Base-by-base conservation (phyloP, 2,329 filamentous ascomycete species). In the Sporothrix pseudoabietina region DNA sequence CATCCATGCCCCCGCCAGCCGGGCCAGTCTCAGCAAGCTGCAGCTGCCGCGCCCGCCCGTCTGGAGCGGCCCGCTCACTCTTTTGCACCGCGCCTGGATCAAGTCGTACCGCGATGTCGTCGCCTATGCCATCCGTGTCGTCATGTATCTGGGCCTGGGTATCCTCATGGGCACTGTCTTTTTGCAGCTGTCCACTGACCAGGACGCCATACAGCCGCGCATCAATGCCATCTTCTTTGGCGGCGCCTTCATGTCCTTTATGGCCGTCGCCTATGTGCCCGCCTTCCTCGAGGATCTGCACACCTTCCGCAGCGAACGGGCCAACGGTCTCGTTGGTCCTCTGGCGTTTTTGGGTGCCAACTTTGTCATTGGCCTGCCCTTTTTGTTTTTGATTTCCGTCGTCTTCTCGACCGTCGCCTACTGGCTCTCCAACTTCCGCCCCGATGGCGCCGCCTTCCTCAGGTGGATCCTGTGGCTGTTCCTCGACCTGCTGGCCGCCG, bases 131-230 rank as follows among this genome's bases (percentile, higher is more conserved):
- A 93, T 96, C 77, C 89, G 94, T 3, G 85, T 96, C 57, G 90
- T 87, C 55, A 97, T 97, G 93, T 74, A 76, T 30, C 55, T 74
- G 77, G 88, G 89, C 0, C 85, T 97, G 19, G 93, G 93, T 0
- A 88, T 96, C 77, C 91, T 96, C 88, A 94, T 95, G 91, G 93
- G 94, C 5, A 97, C 94, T 0, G 92, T 97, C 14, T 97, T 92
- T 90, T 83, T 97, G 16, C 89, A 93, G 6, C 85, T 97, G 2
- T 82, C 86, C 4, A 85, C 90, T 0, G 83, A 85, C 0, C 93
- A 97, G 79, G 83, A 86, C 72, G 91, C 91, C 74, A 95, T 97
- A 77, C 91, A 93, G 77, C 89, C 93, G 0, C 92, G 93, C 78
- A 93, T 90, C 80, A 97, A 97, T 79, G 92, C 92, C 66, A 92